Evolutionary conservation across 495 filamentous ascomycete genomes (phyloP).

Genomic region (Hypoxylon cercidicola): DNA sequence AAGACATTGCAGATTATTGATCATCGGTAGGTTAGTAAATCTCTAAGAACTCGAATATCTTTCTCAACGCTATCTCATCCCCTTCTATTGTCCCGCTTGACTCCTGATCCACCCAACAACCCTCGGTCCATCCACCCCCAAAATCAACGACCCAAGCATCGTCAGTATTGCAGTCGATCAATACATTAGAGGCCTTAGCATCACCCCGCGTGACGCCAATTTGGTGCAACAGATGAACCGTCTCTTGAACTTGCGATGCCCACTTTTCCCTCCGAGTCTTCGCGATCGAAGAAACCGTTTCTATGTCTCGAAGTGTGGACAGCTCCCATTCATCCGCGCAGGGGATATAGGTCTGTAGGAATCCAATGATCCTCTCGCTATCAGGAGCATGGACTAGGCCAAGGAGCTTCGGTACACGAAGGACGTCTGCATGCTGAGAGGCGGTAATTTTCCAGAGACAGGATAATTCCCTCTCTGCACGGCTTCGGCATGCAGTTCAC

Average conservation of each 20-base stretch:
- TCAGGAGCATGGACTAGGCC: constrained; percentile 11
- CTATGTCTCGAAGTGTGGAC: constrained; percentile 15
- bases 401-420: constrained; percentile 25
- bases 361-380: constrained; percentile 10
- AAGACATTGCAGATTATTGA: neutral
- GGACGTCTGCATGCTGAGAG: constrained; percentile 1
- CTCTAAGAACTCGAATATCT: constrained; percentile 55
- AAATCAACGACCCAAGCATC: constrained; percentile 60
- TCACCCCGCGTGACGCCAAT: constrained; percentile 58
- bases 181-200: constrained; percentile 57
- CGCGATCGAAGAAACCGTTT: constrained; percentile 18
- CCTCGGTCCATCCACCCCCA: constrained; percentile 57
- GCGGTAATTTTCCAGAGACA: constrained; percentile 16
- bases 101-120: constrained; percentile 56
- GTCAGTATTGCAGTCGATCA: constrained; percentile 53
- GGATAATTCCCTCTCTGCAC: constrained; percentile 19
- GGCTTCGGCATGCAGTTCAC: constrained; percentile 12
- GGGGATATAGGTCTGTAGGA: constrained; percentile 18
- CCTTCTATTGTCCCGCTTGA: constrained; percentile 53
- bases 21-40: constrained; percentile 3
- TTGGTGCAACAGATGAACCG: constrained; percentile 45
- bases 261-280: constrained; percentile 22
- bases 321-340: constrained; percentile 14
- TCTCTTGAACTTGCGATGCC: constrained; percentile 25
- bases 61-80: constrained; percentile 48